Evolutionary conservation across 2,329 filamentous ascomycete genomes (phyloP), one percentile per base, ranked within the genome.

Genomic region (Pestalotiopsis sp.): DNA sequence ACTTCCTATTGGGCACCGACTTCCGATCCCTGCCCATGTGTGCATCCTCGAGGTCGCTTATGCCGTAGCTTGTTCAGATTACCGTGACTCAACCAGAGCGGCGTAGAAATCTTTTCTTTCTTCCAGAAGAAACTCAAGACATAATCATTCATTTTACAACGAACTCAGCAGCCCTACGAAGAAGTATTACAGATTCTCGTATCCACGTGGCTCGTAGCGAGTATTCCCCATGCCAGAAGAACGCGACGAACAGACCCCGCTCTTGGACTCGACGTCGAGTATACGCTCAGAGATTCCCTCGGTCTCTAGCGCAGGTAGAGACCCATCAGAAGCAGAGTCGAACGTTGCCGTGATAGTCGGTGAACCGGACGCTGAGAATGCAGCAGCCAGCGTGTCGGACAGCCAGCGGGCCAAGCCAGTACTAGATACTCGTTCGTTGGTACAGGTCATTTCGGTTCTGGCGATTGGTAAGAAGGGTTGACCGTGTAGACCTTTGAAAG

Each of bases 381-480:
- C 36, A n/a, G 64, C 55, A 36, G 52, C 55, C 27, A 23, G 6
- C 27, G 31, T 36, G 2, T 11, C 55, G 23, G 55, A 45, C 64
- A 49, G 36, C 12, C 64, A 66, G 31, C 59, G 41, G 36, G n/a
- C 64, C 12, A 65, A 65, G 41, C 64, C 55, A 1, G 25, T 55
- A 12, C 14, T 66, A 11, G 27, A 66, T 17, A 59, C n/a, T 45
- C 12, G 52, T 9, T 66, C 64, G n/a, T 20, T 66, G 6, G 20
- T 59, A n/a, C 64, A 66, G 25, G 36, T 66, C 3, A 49, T 66
- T 12, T 36, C 64, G 7, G 64, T 66, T 11, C 27, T 66, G n/a
- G 52, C 64, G 20, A 61, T 66, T 1, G 64, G 64, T 66, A 25
- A 57, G 49, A 9, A 9, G 0, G 5, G 1, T 27, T 2, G 5